Base-by-base conservation (phyloP, 371 early-diverging fungal species). In the Rhizopus microsporus region DNA sequence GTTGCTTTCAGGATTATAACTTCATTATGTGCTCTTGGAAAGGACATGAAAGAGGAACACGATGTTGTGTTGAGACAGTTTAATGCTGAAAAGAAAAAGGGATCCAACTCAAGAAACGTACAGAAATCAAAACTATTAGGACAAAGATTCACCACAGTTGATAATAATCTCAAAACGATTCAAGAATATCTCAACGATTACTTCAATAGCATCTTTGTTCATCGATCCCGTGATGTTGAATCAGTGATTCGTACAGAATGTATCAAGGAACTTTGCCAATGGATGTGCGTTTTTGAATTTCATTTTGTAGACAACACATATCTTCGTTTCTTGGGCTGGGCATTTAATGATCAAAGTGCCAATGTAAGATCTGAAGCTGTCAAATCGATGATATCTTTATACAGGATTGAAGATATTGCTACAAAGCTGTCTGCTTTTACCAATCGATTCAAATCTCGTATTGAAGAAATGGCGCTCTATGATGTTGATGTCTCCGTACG, bases 221-320 rank as follows among this genome's bases (percentile, higher is more conserved):
- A 92, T 65, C 84, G 97, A 38, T 89, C 90, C 50, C 88, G 94
- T n/a, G 98, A 97, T 71, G 88, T 88, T 2, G 93, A 93, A 57
- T 75, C 92, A 4, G 59, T 81, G 0, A 92, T 97, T 59, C 88
- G 98, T n/a, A 62, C 64, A 3, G 96, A 96, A 50, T 93, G 94
- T 62, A 70, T 93, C 3, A 79, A 77, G 44, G 91, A 89, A 38
- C 75, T 96, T 4, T 91, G 92, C 31, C 56, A 65, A 3, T 96
- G 94, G 93, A 88, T 92, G 62, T 60, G 71, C 2, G 71, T 66
- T 17, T 87, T 85, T 62, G 89, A 93, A 13, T 77, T 82, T 4
- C 62, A 73, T 16, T 97, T 89, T 58, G 68, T 93, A 29, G 86
- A 90, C 32, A 81, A 90, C 8, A 48, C 66, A 17, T 92, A 94